Conservation (phyloP, 2,329 filamentous ascomycete species). For the Didymosphaeria variabile region DNA sequence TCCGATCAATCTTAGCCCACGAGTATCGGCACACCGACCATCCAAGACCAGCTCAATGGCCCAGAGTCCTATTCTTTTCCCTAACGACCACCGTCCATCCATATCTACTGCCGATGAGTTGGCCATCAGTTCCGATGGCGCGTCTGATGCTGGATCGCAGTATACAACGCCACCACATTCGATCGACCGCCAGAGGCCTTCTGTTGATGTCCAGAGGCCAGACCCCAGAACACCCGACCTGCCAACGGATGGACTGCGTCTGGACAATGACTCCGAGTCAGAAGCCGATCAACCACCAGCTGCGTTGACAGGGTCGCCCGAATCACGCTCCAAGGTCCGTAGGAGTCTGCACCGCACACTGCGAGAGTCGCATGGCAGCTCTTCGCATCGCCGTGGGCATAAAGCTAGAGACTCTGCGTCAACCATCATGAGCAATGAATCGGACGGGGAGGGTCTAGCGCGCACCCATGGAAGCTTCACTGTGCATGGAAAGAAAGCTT, state of each 20-base stretch:
- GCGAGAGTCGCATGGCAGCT: conserved; percentile 76
- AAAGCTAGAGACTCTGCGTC: conserved; percentile 78
- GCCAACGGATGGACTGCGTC: conserved; percentile 32
- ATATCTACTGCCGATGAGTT: conserved; percentile 44
- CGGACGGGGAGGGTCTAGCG: conserved; percentile 73
- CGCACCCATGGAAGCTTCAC: conserved; percentile 90
- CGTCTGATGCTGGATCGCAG: conserved; percentile 40
- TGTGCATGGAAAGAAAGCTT: conserved; percentile 97
- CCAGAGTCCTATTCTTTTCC: conserved; percentile 46
- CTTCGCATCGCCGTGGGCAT: conserved; percentile 73
- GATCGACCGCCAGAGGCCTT: conserved; percentile 29
- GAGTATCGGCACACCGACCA: conserved; percentile 39
- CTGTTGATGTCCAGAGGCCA: conserved; percentile 31
- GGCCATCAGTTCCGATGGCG: conserved; percentile 40
- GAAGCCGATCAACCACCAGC: conserved; percentile 40
- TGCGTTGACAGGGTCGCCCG: conserved; percentile 48
- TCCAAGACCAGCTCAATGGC: conserved; percentile 45
- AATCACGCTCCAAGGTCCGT: conserved; percentile 74
- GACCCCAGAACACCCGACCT: conserved; percentile 39
- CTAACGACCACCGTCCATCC: conserved; percentile 44
- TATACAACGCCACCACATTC: conserved; percentile 44
- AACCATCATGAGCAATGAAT: conserved; percentile 60
- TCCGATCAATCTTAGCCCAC: conserved; percentile 45
- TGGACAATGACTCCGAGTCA: conserved; percentile 40
- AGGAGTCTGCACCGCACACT: conserved; percentile 90